Base-by-base conservation (phyloP, 129 eudicot genomes). In the Flaveria linearis region DNA sequence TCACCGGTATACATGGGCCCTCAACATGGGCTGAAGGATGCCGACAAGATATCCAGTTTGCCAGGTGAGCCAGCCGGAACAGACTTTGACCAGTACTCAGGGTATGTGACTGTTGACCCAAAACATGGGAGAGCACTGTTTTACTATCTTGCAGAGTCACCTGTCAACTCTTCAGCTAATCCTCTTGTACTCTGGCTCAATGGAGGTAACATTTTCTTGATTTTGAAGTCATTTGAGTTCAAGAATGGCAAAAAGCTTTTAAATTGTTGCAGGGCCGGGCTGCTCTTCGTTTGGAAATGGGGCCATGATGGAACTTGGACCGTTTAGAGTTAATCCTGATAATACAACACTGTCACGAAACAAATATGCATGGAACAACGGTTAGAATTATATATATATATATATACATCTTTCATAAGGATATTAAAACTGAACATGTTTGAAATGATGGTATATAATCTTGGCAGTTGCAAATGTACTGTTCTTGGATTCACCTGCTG, bases 71-170 rank as follows among this genome's bases (percentile, higher is more conserved):
- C 70, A n/a, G 23, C 70, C 2, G 70, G 70, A 65, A 33, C 47
- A 36, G 70, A 65, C 49, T 65, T 65, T 65, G 47, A 65, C 26
- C 47, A 65, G 70, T 65, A 65, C 47, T 65, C 70, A 65, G 70
- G 70, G 23, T 65, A 65, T 65, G 70, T 65, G 49, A 65, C 70
- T 1, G 25, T 65, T 65, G 25, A 65, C 23, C 47, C 70, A 7
- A 33, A 65, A 13, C 47, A 65, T 33, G 70, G 25, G 14, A 65
- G 15, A 36, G 49, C 70, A 16, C 49, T 65, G 25, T 65, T 65
- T 65, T 65, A 65, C 47, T 65, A 65, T 65, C 47, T 65, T 65
- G 70, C 47, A 65, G 70, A 65, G 70, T 65, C 70, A 65, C 70
- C 70, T 0, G 47, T 36, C 70, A 65, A 65, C 70, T 65, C 70